phyloP scores from a whole-genome alignment of 2,329 filamentous ascomycete species.

The Arthrobotrys iridis region DNA sequence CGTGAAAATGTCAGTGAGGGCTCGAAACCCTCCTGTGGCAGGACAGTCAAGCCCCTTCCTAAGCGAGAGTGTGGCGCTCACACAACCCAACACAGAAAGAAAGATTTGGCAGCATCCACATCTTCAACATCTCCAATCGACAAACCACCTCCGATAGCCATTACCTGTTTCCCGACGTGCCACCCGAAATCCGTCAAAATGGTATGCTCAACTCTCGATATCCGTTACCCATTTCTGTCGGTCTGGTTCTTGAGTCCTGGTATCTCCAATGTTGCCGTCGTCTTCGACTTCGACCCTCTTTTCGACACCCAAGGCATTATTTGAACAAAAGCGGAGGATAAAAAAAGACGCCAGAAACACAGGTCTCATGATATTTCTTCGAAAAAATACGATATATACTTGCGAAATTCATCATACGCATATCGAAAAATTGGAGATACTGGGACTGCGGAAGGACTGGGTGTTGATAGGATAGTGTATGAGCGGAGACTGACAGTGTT shows the following conservation, averaged over 20 bases:
- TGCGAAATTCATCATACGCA: neutral
- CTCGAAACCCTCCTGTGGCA: slow-evolving; percentile 52
- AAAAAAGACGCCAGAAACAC: neutral
- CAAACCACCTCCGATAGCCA: slow-evolving; percentile 23
- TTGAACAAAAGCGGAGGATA: neutral
- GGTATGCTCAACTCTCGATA: slow-evolving; percentile 32
- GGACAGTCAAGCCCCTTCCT: neutral
- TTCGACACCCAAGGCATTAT: neutral
- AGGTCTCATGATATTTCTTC: neutral
- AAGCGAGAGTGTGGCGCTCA: slow-evolving; percentile 32
- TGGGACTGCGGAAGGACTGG: slow-evolving; percentile 14
- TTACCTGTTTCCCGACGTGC: slow-evolving; percentile 27
- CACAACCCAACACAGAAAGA: slow-evolving; percentile 43
- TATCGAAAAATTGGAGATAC: slow-evolving; percentile 21
- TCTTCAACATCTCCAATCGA: slow-evolving; percentile 46
- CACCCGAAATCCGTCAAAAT: slow-evolving; percentile 46
- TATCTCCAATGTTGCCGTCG: slow-evolving; percentile 26
- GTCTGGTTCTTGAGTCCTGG: slow-evolving; percentile 14
- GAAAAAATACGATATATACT: neutral
- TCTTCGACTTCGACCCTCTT: slow-evolving; percentile 8
- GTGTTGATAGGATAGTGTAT: slow-evolving; percentile 2
- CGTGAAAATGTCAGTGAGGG: slow-evolving; percentile 25
- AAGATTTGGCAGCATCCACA: slow-evolving; percentile 39
- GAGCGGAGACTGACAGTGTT: slow-evolving; percentile 26
- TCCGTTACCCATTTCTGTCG: neutral